phyloP scores from a whole-genome alignment of 2,329 filamentous ascomycete species.

The Neonectria ditissima region DNA sequence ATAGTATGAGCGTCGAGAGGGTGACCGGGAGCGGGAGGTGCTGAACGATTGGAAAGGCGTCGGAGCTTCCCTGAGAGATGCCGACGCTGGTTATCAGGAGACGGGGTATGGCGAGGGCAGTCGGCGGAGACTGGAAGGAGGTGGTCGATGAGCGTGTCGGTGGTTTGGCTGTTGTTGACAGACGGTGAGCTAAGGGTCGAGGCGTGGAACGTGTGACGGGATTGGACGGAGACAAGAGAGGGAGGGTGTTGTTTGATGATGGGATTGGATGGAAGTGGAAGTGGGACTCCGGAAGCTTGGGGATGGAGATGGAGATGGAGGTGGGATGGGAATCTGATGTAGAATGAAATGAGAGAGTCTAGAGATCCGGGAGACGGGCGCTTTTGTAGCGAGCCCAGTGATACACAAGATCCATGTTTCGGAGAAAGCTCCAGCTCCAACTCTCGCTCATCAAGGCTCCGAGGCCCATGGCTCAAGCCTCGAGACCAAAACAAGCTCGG shows the following conservation, averaged over 20 bases:
- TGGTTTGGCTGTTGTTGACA: slow-evolving; percentile 36
- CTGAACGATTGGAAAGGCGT: slow-evolving; percentile 52
- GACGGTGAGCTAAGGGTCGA: slow-evolving; percentile 37
- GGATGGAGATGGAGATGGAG: not conserved
- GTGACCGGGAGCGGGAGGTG: slow-evolving; percentile 50
- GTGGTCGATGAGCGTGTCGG: slow-evolving; percentile 39
- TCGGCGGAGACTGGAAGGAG: slow-evolving; percentile 40
- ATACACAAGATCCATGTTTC: slow-evolving; percentile 2
- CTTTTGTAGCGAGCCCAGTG: not conserved
- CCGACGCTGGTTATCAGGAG: slow-evolving; percentile 35
- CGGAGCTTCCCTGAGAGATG: slow-evolving; percentile 43
- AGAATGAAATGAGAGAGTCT: not conserved
- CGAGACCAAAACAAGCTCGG: slow-evolving; percentile 5
- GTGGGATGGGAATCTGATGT: not conserved
- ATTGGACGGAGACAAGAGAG: slow-evolving; percentile 4
- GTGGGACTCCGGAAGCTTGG: not conserved
- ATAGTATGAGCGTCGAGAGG: slow-evolving; percentile 54
- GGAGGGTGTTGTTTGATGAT: slow-evolving; percentile 1
- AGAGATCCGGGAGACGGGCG: not conserved
- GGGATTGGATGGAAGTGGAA: slow-evolving; percentile 3
- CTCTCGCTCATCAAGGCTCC: not conserved
- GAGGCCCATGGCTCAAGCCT: not conserved
- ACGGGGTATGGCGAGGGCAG: slow-evolving; percentile 42
- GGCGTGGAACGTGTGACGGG: slow-evolving; percentile 14
- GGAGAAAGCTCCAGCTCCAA: slow-evolving; percentile 1